A percentile compares a stretch with the other conserved stretches of the same genome.
These are phyloP conservation scores for Platanthera zijinensis DNA, from an alignment of 106 monocot genomes.

Conservation along the genomic window DNA sequence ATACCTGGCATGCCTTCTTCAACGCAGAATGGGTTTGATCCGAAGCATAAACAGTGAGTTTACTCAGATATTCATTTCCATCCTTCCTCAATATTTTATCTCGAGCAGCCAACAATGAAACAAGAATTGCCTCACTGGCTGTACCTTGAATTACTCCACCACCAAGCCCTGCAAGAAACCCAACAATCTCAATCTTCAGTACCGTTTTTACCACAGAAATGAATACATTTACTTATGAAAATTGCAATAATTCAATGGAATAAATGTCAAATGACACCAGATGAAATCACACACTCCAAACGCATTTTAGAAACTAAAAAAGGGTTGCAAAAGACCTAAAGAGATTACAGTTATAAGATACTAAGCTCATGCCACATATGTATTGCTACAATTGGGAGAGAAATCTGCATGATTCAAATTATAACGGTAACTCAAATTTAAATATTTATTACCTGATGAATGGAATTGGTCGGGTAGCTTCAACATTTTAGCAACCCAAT, in stretches of 20 bases:
- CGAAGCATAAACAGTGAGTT: constrained; percentile 84
- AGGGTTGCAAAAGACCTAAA: no score
- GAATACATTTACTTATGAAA: neutral
- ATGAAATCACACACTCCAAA: neutral
- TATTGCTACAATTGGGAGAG: neutral
- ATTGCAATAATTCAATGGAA: neutral
- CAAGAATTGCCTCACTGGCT: constrained; percentile 78
- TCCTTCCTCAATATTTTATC: constrained; percentile 47
- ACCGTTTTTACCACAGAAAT: neutral
- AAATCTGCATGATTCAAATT: neutral
- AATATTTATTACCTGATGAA: constrained; percentile 41
- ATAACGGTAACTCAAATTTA: neutral
- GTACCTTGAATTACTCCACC: constrained; percentile 87
- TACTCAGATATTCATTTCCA: constrained; percentile 48
- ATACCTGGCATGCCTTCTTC: constrained; percentile 87
- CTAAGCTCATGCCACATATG: neutral
- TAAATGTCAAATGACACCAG: neutral
- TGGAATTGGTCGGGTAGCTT: constrained; percentile 64
- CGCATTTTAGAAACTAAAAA: no score
- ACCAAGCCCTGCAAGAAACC: constrained; percentile 39
- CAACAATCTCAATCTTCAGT: neutral
- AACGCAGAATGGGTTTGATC: constrained; percentile 85
- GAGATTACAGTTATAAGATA: neutral
- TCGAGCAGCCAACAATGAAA: constrained; percentile 67
- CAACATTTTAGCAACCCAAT: constrained; percentile 88